Evolutionary conservation across 805 yeast genomes (phyloP), one percentile per base, ranked within the genome.

Genomic region (Ogataea pignaliae): DNA sequence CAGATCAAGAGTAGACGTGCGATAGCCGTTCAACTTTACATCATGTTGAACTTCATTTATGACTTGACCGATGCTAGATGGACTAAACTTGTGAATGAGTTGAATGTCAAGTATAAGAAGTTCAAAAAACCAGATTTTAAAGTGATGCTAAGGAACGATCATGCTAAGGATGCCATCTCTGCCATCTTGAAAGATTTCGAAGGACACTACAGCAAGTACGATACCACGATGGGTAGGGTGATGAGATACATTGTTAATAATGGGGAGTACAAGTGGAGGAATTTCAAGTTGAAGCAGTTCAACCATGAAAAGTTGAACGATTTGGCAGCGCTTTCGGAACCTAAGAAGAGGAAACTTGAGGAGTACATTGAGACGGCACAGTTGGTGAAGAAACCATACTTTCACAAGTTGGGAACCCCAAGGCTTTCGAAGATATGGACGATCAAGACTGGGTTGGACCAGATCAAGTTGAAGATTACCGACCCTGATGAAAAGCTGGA

Each of bases 221-320:
- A 52, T n/a, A 48, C 47, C 3, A 13, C 39, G 12, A 53, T 53
- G 40, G 45, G 37, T 33, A 40, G 45, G 7, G 13, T 50, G 17
- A 34, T 55, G 44, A 48, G 47, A 29, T 47, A 50, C 34, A 37
- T 52, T 14, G 50, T 48, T 15, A 52, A 48, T 39, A 40, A 43
- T 34, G 44, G 50, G 1, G 61, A 56, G 38, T 40, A 42, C 31
- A 49, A 55, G 11, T 64, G 65, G 63, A 45, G 53, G 6, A 41
- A 42, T 1, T 52, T 64, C 54, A 64, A 64, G 50, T 38, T 63
- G 40, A 55, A 55, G 37, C 53, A 50, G 36, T 64, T 63, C 41
- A 54, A 47, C 30, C 62, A 59, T 41, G 60, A 59, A 12, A 42
- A 47, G 14, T n/a, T 60, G 26, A 34, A 34, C 1, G 43, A 46